Base-by-base conservation (phyloP, 768 basidiomycete genomes). In the Amanita fuliginea region DNA sequence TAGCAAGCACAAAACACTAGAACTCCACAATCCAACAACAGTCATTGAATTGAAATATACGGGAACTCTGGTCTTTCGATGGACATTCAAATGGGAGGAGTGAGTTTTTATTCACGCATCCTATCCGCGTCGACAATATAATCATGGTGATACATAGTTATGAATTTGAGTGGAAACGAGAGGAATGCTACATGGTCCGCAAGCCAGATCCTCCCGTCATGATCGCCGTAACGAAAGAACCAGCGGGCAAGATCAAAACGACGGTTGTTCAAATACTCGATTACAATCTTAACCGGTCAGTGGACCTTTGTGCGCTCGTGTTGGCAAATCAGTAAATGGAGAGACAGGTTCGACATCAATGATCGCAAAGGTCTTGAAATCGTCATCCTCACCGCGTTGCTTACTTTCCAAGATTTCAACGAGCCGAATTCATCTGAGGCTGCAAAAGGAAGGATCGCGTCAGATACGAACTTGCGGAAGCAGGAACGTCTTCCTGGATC, bases 121-220 rank as follows among this genome's bases (percentile, higher is more conserved):
- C 39, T 48, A 4, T 7, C 33, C 14, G 5, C 19, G 14, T 40
- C n/a, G 3, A 34, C 30, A 32, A 19, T n/a, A 22, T 43, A n/a
- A 40, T 28, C 35, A 32, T 9, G 49, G 50, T 14, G 33, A 22
- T n/a, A n/a, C n/a, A n/a, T 57, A 91, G 88, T 33, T 83, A 91
- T 53, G 78, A 83, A 37, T 89, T 87, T 54, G 88, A 90, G 59
- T 92, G 89, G 88, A 85, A 79, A 59, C 75, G 83, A 39, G 86
- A 89, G 59, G 83, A 84, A 55, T 90, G 87, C 64, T 90, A 74
- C 63, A 77, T 91, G 63, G 62, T 90, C 37, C 78, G 88, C 18
- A 90, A 90, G 60, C 89, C 88, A 7, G 89, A 92, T 55, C 89
- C 89, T 5, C 84, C 89, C 3, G 87, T 92, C 1, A 75, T 90